Base-by-base conservation (phyloP, 2,329 filamentous ascomycete genomes). In the Colletotrichum scovillei region DNA sequence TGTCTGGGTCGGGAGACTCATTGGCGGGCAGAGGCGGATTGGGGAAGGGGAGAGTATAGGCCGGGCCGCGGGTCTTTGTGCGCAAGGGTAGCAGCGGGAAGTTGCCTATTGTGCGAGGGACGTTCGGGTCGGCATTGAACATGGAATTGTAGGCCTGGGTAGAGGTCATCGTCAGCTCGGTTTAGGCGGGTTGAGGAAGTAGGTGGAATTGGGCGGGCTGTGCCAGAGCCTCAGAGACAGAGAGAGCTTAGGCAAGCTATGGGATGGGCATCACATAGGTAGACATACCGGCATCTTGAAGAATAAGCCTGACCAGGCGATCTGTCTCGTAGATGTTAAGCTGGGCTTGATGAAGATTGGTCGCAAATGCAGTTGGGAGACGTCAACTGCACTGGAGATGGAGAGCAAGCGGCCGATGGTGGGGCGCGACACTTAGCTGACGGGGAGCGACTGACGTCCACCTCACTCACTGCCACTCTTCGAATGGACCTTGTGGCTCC, bases 81-180 rank as follows among this genome's bases (percentile, higher is more conserved):
- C 97, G 95, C 68, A 99, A 93, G 1, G 97, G 96, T 66, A 98
- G 92, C 78, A 98, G 92, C 26, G 96, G 95, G 82, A 98, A 95
- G 90, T 98, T 98, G 83, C 96, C 95, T 88, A 92, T 86, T 77
- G 88, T 85, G 69, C 87, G 88, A 53, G 87, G 88, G 75, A 83
- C 81, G 76, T 87, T 92, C 88, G 90, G 95, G 90, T 91, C 96
- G 86, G 83, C 92, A 91, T 92, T 92, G 91, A 98, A 98, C 89
- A 98, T 94, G 83, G 94, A 97, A 89, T 98, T 97, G 90, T 98
- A 98, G 86, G 96, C 96, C 95, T 97, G 76, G 72, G 75, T 66
- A 68, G 62, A 49, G 69, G 24, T 42, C 32, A 70, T 71, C 75
- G 74, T 83, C 77, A 79, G 79, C 71, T 46, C 63, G 26, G 24